These are phyloP conservation scores for Endocalyx cinctus DNA, from an alignment of 2,329 filamentous ascomycete genomes.

Conservation along the genomic window DNA sequence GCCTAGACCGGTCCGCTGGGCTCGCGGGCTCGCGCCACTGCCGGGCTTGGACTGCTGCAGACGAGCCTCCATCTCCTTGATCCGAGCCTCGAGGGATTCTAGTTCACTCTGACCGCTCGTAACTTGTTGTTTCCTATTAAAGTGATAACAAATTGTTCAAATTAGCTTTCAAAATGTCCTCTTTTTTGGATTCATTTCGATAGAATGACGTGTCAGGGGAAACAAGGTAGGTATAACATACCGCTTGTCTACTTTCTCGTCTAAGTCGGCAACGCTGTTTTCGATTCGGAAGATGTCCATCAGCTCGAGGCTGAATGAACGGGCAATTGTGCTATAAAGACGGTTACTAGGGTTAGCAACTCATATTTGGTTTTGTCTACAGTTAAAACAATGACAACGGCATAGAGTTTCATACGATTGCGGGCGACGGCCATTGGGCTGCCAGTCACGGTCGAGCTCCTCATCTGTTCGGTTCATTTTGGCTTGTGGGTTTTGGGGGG, in stretches of 20 bases:
- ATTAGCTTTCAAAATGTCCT: not conserved
- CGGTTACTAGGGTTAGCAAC: slow-evolving; percentile 14
- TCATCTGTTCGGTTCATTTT: slow-evolving; percentile 50
- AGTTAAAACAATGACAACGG: not conserved
- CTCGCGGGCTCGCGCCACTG: slow-evolving; percentile 13
- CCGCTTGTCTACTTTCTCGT: slow-evolving; percentile 76
- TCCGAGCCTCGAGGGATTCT: slow-evolving; percentile 75
- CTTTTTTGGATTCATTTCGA: no score
- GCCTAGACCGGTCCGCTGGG: slow-evolving; percentile 24
- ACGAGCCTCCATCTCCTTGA: slow-evolving; percentile 80
- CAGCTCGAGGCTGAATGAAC: slow-evolving; percentile 79
- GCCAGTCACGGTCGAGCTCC: slow-evolving; percentile 73
- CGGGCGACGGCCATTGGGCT: slow-evolving; percentile 71
- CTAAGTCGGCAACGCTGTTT: slow-evolving; percentile 67
- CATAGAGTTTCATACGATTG: slow-evolving; percentile 65
- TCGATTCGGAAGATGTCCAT: slow-evolving; percentile 89
- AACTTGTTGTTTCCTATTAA: slow-evolving; percentile 73
- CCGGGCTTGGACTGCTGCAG: slow-evolving; percentile 41
- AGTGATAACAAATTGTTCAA: no score
- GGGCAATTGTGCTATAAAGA: slow-evolving; percentile 69
- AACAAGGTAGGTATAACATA: slow-evolving; percentile 44
- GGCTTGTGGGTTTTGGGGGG: no score
- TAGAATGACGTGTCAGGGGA: no score
- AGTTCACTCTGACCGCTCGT: slow-evolving; percentile 72
- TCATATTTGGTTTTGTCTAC: slow-evolving; percentile 8